Percentiles rank a stretch among this genome's conserved stretches.
These are phyloP conservation scores for Ajuga reptans DNA, from an alignment of 305 asterid species.

Conservation along the genomic window DNA sequence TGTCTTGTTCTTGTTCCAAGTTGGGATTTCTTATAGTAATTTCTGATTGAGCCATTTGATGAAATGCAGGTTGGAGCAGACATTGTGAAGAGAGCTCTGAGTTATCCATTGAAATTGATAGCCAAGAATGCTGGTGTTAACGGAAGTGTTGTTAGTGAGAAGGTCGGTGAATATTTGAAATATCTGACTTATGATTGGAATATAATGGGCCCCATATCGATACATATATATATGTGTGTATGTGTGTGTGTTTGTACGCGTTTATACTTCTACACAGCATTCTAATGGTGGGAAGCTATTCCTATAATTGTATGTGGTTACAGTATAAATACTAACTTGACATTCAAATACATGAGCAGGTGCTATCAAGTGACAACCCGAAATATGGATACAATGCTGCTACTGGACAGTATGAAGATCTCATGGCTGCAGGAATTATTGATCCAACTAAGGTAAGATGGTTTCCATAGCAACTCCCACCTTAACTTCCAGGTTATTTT, in stretches of 20 bases:
- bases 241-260: too few species aligned
- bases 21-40: neutral
- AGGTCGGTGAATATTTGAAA: slow-evolving; percentile 39
- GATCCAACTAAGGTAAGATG: slow-evolving; percentile 81
- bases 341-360: slow-evolving; percentile 28
- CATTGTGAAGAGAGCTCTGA: slow-evolving; percentile 85
- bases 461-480: neutral
- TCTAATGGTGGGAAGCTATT: neutral
- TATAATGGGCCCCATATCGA: too few species aligned
- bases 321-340: too few species aligned
- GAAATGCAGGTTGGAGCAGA: slow-evolving; percentile 85
- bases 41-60: neutral
- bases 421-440: slow-evolving; percentile 90
- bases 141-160: slow-evolving; percentile 94
- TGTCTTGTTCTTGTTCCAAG: neutral
- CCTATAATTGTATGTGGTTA: neutral
- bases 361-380: slow-evolving; percentile 65
- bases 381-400: slow-evolving; percentile 91
- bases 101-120: slow-evolving; percentile 88
- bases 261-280: neutral
- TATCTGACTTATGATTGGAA: neutral
- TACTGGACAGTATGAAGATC: slow-evolving; percentile 79
- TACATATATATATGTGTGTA: too few species aligned
- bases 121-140: slow-evolving; percentile 98
- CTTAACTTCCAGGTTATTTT: neutral